Percentiles rank a stretch among this genome's conserved stretches.
Conservation (phyloP, 805 yeast species). For the Pichia cephalocereana region DNA sequence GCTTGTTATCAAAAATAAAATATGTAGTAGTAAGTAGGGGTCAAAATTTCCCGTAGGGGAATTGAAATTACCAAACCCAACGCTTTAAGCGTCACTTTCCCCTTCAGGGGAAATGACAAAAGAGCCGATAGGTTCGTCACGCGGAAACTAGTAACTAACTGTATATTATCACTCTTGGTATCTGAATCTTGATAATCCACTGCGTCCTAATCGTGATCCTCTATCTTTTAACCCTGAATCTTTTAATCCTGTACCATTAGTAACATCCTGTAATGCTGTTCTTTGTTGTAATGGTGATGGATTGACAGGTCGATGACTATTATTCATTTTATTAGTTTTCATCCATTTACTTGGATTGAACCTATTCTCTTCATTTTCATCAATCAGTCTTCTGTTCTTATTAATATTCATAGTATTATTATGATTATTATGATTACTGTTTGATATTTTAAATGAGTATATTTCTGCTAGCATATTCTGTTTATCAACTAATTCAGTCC, state of each 20-base stretch:
- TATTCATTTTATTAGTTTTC: not conserved
- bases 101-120: no score
- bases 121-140: no score
- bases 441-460: conserved; percentile 5
- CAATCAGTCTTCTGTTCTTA: not conserved
- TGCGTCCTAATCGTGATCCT: not conserved
- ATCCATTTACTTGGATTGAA: conserved; percentile 9
- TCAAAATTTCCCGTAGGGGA: no score
- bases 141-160: no score
- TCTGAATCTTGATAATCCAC: not conserved
- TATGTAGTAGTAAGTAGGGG: no score
- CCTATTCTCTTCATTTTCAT: not conserved
- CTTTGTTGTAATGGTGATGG: conserved; percentile 9
- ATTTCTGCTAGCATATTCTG: conserved; percentile 10
- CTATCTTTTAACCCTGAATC: not conserved
- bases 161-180: not conserved
- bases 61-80: no score
- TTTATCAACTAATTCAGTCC: conserved; percentile 3
- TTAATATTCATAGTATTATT: not conserved
- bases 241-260: not conserved
- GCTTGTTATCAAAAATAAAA: no score
- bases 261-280: conserved; percentile 5
- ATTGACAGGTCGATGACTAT: not conserved
- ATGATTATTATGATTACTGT: not conserved
- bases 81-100: no score